Evolutionary conservation across 1,284 basidiomycete genomes (phyloP).

Genomic region (Polyporus tsugae): DNA sequence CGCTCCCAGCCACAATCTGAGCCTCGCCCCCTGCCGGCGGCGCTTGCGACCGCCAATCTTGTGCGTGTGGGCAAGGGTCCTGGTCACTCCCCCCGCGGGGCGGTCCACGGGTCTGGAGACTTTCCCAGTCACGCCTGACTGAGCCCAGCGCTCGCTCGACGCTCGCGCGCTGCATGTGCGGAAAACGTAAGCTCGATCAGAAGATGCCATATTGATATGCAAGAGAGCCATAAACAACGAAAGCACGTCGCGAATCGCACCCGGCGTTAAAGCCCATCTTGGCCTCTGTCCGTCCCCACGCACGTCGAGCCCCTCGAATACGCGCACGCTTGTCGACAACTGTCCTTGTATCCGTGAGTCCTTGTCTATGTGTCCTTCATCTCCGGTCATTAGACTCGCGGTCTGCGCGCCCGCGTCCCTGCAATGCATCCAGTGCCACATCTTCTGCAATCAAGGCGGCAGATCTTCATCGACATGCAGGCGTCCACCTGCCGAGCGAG

Average conservation of each 20-base stretch:
- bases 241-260: constrained; percentile 17
- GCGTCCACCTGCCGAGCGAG: constrained; percentile 33
- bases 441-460: constrained; percentile 9
- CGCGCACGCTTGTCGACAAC: constrained; percentile 1
- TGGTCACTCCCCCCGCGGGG: not conserved
- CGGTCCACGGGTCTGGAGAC: constrained; percentile 23
- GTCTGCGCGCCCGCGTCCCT: constrained; percentile 8
- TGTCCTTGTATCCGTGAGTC: constrained; percentile 7
- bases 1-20: not conserved
- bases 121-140: constrained; percentile 13
- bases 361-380: constrained; percentile 7
- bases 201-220: constrained; percentile 11
- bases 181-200: constrained; percentile 16
- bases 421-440: not conserved
- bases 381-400: not conserved
- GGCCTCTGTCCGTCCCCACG: constrained; percentile 5
- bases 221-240: constrained; percentile 16
- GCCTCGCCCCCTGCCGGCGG: constrained; percentile 6
- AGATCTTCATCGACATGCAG: constrained; percentile 33
- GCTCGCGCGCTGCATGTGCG: constrained; percentile 5
- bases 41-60: constrained; percentile 5
- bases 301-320: constrained; percentile 6
- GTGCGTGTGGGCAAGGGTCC: not conserved
- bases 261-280: not conserved
- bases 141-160: constrained; percentile 2